Evolutionary conservation across 225 moss, liverwort and hornwort species (phyloP), one percentile per base, ranked within the genome.

Genomic region (Bryoerythrophyllum caledonicum): DNA sequence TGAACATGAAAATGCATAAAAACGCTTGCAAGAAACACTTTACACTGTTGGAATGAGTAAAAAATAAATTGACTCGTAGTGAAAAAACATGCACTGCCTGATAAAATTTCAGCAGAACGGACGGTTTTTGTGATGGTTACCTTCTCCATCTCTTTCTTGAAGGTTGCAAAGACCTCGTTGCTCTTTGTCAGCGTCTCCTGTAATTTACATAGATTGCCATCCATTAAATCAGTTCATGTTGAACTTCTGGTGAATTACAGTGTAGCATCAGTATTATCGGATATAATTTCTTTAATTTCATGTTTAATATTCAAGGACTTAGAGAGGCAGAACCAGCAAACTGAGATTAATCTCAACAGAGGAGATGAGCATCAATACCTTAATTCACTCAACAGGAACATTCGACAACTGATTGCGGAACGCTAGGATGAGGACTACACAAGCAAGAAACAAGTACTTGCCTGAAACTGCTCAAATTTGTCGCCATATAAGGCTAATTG

Each of bases 381-480:
- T 51, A 43, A 53, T 78, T 65, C 44, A 44, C 52, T 60, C 53
- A 7, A 75, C 12, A 43, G 27, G 60, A 69, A 25, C 51, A 63
- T 20, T 43, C 14, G 16, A 19, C 64, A 54, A 69, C 32, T 58
- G 60, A 63, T 26, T 71, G 30, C 4, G 14, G 23, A 44, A 63
- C 26, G 25, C 25, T 41, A 26, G 65, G 58, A 14, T 43, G 13
- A 41, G 32, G 65, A 61, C 9, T 35, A 51, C 51, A 48, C 44
- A 51, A 53, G 59, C 60, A 80, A 77, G 64, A 43, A 58, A 61
- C 59, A 78, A 69, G 41, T 37, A 74, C 82, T 70, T 84, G 60
- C 96, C 94, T 96, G 96, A 77, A 96, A 96, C 66, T 96, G 96
- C 76, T 96, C 94, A 83, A 96, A 96, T 73, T 96, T 96, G 72